Evolutionary conservation across 2,329 filamentous ascomycete genomes (phyloP).

Genomic region (Fusarium transvaalense): DNA sequence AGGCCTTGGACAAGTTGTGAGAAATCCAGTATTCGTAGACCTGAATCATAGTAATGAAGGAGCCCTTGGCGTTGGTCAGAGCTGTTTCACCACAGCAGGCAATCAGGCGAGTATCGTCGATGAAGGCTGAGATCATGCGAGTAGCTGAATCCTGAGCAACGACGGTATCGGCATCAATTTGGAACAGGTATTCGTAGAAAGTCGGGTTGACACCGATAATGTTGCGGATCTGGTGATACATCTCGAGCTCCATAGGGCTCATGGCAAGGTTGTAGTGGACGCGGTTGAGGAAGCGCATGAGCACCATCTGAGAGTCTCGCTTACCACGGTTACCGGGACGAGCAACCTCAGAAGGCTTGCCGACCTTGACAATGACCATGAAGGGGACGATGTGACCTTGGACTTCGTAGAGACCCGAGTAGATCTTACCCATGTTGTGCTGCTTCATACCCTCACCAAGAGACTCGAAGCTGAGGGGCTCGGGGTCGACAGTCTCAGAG

Average conservation of each 20-base stretch:
- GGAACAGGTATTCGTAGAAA: slow-evolving; percentile 96
- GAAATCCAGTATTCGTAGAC: slow-evolving; percentile 99
- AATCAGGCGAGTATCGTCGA: slow-evolving; percentile 93
- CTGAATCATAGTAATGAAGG: slow-evolving; percentile 98
- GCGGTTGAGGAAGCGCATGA: slow-evolving; percentile 99
- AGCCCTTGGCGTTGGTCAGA: slow-evolving; percentile 91
- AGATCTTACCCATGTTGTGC: slow-evolving; percentile 99
- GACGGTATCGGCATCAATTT: slow-evolving; percentile 97
- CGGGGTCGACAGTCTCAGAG: slow-evolving; percentile 91
- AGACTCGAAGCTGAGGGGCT: slow-evolving; percentile 96
- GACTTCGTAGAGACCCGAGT: slow-evolving; percentile 97
- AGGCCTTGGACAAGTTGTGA: slow-evolving; percentile 95
- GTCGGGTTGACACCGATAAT: slow-evolving; percentile 98
- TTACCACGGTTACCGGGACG: slow-evolving; percentile 98
- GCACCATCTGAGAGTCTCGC: slow-evolving; percentile 97
- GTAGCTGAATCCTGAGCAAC: slow-evolving; percentile 91
- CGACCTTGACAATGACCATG: slow-evolving; percentile 95
- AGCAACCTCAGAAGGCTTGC: slow-evolving; percentile 95
- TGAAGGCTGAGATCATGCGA: slow-evolving; percentile 90
- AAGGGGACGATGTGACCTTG: slow-evolving; percentile 98
- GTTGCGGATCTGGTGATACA: slow-evolving; percentile 98
- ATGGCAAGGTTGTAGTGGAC: slow-evolving; percentile 98
- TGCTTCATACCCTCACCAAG: slow-evolving; percentile 96
- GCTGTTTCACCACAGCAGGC: slow-evolving; percentile 95
- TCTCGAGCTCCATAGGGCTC: slow-evolving; percentile 96